These are phyloP conservation scores for Fomes fomentarius DNA, from an alignment of 1,284 basidiomycete species.

Conservation along the genomic window DNA sequence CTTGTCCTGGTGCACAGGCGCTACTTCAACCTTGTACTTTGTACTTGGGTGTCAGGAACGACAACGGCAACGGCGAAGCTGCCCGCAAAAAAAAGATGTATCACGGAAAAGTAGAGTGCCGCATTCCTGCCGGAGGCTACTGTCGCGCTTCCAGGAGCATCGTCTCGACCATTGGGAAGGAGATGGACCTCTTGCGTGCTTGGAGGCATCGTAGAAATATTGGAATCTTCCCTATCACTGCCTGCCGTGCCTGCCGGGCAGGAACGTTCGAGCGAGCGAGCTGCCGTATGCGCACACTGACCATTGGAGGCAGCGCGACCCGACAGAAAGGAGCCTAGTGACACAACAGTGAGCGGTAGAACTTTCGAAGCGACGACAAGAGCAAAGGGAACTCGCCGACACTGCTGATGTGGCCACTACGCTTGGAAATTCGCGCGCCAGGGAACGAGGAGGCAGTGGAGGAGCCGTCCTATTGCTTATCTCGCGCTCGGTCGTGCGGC, in stretches of 20 bases:
- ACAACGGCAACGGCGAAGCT: background rate
- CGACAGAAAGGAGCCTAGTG: conserved; percentile 11
- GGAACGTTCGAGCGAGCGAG: no score
- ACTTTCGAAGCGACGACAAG: no score
- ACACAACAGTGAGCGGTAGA: background rate
- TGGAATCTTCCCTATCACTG: no score
- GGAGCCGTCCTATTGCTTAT: conserved; percentile 1
- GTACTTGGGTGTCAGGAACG: background rate
- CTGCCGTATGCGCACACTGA: background rate
- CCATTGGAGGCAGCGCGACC: background rate
- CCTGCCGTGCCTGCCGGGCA: no score
- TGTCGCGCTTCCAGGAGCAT: no score
- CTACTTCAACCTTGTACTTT: background rate
- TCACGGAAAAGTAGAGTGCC: no score
- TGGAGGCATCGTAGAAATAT: no score
- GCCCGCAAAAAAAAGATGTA: no score
- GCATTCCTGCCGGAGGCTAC: no score
- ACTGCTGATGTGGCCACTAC: background rate
- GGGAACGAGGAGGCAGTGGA: background rate
- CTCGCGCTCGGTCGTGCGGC: background rate
- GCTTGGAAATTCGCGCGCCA: no score
- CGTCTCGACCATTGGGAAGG: no score
- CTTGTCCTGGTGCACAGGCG: background rate
- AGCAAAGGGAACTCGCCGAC: background rate
- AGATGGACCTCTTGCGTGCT: no score